Percentiles rank a stretch among this genome's conserved stretches.
Evolutionary conservation across 1,139 yeast species (phyloP).

Genomic region (Pichia inconspicua): DNA sequence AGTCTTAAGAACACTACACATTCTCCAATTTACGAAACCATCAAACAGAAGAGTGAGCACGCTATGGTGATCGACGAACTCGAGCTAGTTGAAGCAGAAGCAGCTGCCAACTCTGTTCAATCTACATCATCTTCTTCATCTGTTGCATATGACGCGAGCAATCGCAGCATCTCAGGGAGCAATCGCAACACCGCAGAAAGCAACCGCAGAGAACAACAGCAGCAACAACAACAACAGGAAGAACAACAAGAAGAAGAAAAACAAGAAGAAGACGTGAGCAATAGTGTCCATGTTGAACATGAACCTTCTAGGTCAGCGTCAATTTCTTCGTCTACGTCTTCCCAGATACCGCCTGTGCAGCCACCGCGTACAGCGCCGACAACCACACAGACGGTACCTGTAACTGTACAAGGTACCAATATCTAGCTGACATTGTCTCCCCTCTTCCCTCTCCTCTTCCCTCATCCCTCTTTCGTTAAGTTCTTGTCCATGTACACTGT

Average conservation of each 20-base stretch:
- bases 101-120: background rate
- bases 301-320: background rate
- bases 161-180: constrained; percentile 14
- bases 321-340: background rate
- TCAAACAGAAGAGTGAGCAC: constrained; percentile 8
- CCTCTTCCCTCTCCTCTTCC: background rate
- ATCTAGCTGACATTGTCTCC: background rate
- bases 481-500: too few relatives aligned
- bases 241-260: constrained; percentile 7
- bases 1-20: constrained; percentile 4
- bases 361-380: background rate
- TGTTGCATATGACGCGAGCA: background rate
- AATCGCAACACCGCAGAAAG: constrained; percentile 5
- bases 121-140: background rate
- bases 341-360: background rate
- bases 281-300: too few relatives aligned
- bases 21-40: constrained; percentile 8
- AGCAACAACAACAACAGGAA: constrained; percentile 14
- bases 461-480: too few relatives aligned
- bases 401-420: background rate
- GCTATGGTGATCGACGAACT: constrained; percentile 10
- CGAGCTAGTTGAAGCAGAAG: constrained; percentile 13
- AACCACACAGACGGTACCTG: background rate
- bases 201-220: background rate
- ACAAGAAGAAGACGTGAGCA: constrained; percentile 2